A percentile compares a stretch with the other conserved stretches of the same genome.
Conservation (phyloP, 2,329 filamentous ascomycete genomes). For the Hypomyces rosellus region DNA sequence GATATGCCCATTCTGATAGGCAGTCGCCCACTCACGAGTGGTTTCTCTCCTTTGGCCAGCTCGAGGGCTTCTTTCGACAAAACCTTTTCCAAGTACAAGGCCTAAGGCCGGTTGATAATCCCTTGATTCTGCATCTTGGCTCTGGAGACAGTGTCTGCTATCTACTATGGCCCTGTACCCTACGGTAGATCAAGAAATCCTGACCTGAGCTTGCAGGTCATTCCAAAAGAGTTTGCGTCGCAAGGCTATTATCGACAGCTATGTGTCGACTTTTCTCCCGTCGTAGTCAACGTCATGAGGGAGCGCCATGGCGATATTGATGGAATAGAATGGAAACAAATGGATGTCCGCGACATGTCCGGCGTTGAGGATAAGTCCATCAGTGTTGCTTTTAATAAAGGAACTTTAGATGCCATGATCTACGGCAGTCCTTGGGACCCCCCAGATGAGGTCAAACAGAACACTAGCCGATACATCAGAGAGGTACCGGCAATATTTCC, state of each 20-base stretch:
- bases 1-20: constrained; percentile 34
- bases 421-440: constrained; percentile 48
- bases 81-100: constrained; percentile 32
- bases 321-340: constrained; percentile 42
- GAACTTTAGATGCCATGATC: constrained; percentile 50
- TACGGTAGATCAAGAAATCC: not conserved
- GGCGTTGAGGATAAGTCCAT: constrained; percentile 34
- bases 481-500: constrained; percentile 31
- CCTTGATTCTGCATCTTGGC: constrained; percentile 48
- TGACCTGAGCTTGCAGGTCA: constrained; percentile 30
- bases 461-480: constrained; percentile 41
- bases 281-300: constrained; percentile 48
- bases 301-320: constrained; percentile 30
- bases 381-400: constrained; percentile 53
- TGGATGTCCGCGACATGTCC: constrained; percentile 47
- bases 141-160: constrained; percentile 48
- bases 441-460: constrained; percentile 40
- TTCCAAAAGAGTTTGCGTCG: constrained; percentile 42
- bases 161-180: not conserved
- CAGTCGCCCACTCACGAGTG: constrained; percentile 45
- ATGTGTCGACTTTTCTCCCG: constrained; percentile 51
- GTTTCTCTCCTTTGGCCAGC: constrained; percentile 42
- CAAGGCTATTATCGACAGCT: constrained; percentile 46
- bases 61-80: constrained; percentile 40
- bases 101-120: constrained; percentile 22